Percentiles rank a stretch among this genome's conserved stretches.
Conservation (phyloP, 208 protist species). For the Naegleria gruberi region DNA sequence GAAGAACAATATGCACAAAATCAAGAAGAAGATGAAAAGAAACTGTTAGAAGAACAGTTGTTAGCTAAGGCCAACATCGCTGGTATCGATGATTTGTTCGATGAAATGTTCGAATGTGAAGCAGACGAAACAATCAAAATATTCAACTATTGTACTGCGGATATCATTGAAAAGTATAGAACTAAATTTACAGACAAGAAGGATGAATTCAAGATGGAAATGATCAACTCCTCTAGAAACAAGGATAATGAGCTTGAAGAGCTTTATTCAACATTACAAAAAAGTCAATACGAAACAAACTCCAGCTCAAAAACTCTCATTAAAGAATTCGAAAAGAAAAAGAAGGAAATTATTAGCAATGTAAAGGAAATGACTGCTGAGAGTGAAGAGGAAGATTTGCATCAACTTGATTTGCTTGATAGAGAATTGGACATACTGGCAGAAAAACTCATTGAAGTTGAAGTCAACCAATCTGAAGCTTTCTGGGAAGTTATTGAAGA, state of each 20-base stretch:
- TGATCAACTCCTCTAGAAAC: not conserved
- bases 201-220: not conserved
- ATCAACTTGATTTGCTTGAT: not conserved
- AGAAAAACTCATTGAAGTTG: not conserved
- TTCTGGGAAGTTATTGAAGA: not conserved
- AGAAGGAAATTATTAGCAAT: not conserved
- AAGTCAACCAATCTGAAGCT: conserved; percentile 2
- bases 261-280: not conserved
- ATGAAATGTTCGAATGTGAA: not conserved
- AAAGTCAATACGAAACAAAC: not conserved
- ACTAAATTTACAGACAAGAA: not conserved
- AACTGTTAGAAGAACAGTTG: not conserved
- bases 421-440: not conserved
- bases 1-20: not conserved
- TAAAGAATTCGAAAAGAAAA: conserved; percentile 13
- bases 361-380: not conserved
- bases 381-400: not conserved
- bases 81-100: not conserved
- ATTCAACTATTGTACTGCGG: not conserved
- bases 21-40: not conserved
- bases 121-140: not conserved
- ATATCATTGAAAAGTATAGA: not conserved
- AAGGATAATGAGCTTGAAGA: not conserved
- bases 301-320: not conserved
- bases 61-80: not conserved